Base-by-base conservation (phyloP, 192 early-diverging fungal genomes). In the Backusella liffmaniae region DNA sequence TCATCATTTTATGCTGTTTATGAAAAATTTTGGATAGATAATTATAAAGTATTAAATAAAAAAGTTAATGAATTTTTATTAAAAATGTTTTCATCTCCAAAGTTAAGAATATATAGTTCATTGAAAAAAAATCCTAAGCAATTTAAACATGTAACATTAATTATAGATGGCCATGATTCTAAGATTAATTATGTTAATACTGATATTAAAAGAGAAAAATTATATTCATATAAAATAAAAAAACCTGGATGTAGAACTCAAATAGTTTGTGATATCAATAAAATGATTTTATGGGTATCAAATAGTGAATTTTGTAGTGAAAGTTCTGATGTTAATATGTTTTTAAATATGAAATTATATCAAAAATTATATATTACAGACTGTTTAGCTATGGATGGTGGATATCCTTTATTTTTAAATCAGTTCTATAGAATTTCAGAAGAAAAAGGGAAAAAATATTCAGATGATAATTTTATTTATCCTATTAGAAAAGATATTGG, bases 271-370 rank as follows among this genome's bases (percentile, higher is more conserved):
- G 39, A 70, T 26, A 39, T 23, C 5, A 70, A 70, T 70, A 5
- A 42, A 6, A 70, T 70, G 5, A 36, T 70, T n/a, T 16, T 37
- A 23, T 70, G 13, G 34, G 37, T 70, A 39, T 70, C 67, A 1
- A 0, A 42, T 29, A 39, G 18, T 70, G 16, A 12, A 70, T 29
- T 29, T 10, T 70, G 67, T 26, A 70, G 13, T 5, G 67, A 70
- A 39, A 70, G n/a, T 44, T 23, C 18, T 70, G 68, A 70, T 70
- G 39, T 15, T n/a, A n/a, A 41, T 16, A 70, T 70, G 68, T 70
- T 70, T 41, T 30, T 67, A 15, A 67, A 67, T 36, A 44, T 44
- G 42, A 44, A 44, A 44, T 44, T 44, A 44, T 44, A 44, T 44
- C 13, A 44, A 44, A 67, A 67, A 15, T 9, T 67, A 67, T 16